Percentiles rank a stretch among this genome's conserved stretches.
These are phyloP conservation scores for Lipomyces starkeyi DNA, from an alignment of 805 yeast genomes.

Conservation along the genomic window DNA sequence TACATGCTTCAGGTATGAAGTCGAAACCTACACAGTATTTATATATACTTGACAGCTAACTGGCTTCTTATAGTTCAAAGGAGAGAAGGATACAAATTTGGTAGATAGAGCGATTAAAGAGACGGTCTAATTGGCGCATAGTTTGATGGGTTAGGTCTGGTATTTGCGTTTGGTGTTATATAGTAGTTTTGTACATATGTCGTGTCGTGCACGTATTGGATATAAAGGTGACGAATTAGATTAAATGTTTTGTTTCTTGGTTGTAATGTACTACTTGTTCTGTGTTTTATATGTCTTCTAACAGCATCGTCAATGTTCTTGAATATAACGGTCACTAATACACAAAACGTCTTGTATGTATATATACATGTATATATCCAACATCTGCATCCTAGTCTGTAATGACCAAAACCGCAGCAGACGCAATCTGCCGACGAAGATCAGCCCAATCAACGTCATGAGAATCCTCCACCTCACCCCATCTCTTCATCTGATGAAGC, in stretches of 20 bases:
- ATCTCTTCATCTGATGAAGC: conserved; percentile 79
- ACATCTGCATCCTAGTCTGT: not conserved
- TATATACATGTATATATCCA: not conserved
- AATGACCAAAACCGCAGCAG: conserved; percentile 68
- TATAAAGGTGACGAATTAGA: not conserved
- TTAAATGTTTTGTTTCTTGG: not conserved
- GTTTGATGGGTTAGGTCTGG: not conserved
- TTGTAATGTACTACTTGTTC: not conserved
- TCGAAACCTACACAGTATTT: not conserved
- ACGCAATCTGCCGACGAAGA: conserved; percentile 77
- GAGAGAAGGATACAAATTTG: conserved; percentile 41
- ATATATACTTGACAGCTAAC: conserved; percentile 1
- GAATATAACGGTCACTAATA: too few species aligned
- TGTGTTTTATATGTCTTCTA: not conserved
- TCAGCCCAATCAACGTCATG: conserved; percentile 97
- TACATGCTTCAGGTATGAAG: conserved; percentile 42
- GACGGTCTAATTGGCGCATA: not conserved
- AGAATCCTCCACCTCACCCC: conserved; percentile 99
- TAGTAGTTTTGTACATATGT: not conserved
- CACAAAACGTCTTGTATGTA: not conserved
- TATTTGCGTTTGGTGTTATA: not conserved
- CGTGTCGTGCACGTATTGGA: not conserved
- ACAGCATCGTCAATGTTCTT: too few species aligned
- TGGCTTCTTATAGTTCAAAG: conserved; percentile 26
- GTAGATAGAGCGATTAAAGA: conserved; percentile 36